A percentile compares a stretch with the other conserved stretches of the same genome.
These are phyloP conservation scores for Jatropha curcas DNA, from an alignment of 345 rosid genomes.

Conservation along the genomic window DNA sequence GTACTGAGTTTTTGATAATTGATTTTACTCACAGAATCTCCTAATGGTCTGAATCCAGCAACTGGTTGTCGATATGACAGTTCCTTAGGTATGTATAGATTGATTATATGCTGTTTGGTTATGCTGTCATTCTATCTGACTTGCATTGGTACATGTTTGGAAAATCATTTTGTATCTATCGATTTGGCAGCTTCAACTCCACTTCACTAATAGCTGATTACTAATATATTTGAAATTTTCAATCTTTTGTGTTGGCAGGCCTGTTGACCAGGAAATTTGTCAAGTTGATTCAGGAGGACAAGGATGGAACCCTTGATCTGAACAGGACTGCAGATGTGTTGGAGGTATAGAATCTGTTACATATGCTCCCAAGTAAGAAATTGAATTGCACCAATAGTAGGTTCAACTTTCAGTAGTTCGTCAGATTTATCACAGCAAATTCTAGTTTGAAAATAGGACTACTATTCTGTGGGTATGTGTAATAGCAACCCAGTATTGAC, in stretches of 20 bases:
- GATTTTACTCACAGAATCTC: slow-evolving; percentile 37
- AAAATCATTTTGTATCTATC: not conserved
- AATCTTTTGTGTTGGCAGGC: slow-evolving; percentile 36
- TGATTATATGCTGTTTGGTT: not conserved
- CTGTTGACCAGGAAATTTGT: slow-evolving; percentile 69
- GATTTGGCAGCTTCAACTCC: not conserved
- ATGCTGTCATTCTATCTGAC: slow-evolving; percentile 3
- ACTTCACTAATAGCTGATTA: slow-evolving; percentile 2
- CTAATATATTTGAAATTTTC: not conserved
- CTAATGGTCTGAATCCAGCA: slow-evolving; percentile 36
- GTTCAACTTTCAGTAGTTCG: not conserved
- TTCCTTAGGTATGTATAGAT: slow-evolving; percentile 52
- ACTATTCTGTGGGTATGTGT: not conserved
- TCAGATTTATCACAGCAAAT: not conserved
- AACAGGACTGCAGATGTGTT: slow-evolving; percentile 63
- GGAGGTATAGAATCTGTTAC: slow-evolving; percentile 48
- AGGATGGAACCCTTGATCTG: slow-evolving; percentile 81
- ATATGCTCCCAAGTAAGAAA: not conserved
- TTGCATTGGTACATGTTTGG: not conserved
- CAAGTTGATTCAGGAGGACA: slow-evolving; percentile 58
- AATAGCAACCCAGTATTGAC: not conserved
- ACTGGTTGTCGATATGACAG: slow-evolving; percentile 65
- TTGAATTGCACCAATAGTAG: not conserved
- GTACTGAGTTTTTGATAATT: slow-evolving; percentile 15
- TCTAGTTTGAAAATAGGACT: not conserved